These are phyloP conservation scores for Fusarium sambucinum DNA, from an alignment of 2,329 filamentous ascomycete genomes.

Conservation along the genomic window DNA sequence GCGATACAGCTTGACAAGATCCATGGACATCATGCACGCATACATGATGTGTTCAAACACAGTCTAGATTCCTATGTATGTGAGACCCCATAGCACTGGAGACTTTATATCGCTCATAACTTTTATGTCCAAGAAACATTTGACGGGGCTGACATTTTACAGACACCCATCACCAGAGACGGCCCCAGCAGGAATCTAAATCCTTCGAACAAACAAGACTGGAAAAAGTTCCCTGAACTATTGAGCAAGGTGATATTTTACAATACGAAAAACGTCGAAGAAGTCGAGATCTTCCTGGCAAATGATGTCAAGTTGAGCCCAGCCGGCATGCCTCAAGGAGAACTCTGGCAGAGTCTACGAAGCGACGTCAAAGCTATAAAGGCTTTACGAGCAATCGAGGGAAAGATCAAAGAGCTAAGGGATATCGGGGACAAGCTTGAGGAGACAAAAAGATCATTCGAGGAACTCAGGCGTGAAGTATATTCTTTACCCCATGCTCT, in stretches of 20 bases:
- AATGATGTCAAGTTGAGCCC: not conserved
- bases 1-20: not conserved
- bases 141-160: not conserved
- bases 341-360: constrained; percentile 11
- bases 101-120: too few species aligned
- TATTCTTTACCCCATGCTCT: not conserved
- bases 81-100: not conserved
- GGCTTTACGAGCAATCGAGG: not conserved
- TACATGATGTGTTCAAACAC: not conserved
- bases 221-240: not conserved
- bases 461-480: constrained; percentile 1
- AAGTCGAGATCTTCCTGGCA: not conserved
- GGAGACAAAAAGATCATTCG: not conserved
- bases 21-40: not conserved
- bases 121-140: too few species aligned
- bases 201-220: not conserved
- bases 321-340: constrained; percentile 9
- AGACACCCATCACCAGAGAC: not conserved
- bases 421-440: not conserved
- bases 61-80: constrained; percentile 16
- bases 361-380: not conserved
- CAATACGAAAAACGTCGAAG: not conserved
- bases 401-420: not conserved
- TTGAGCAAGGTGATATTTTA: not conserved
- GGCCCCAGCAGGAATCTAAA: not conserved